Base-by-base conservation (phyloP, 108 stramenopile species). In the Fistulifera pelliculosa region DNA sequence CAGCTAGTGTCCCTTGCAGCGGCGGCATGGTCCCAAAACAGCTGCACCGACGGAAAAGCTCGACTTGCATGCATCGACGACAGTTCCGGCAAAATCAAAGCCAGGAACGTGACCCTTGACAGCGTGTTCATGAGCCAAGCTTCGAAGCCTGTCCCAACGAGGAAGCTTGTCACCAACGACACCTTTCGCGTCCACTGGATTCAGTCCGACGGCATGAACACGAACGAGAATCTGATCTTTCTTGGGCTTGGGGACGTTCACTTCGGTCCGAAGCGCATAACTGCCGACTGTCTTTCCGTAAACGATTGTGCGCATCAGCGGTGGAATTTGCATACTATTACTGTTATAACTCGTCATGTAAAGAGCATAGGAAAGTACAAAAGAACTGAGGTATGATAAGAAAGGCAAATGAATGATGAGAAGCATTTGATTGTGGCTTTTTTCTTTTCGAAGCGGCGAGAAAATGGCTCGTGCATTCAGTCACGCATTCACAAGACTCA, bases 161-260 rank as follows among this genome's bases (percentile, higher is more conserved):
- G 70, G 72, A 11, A 81, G 28, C 56, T 81, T 81, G 66, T 76
- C 79, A 14, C 79, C 79, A 27, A 77, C 43, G 47, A 81, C 61
- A 7, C 62, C 40, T 65, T 81, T 81, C 44, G 79, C 79, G 38
- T 81, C 79, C 0, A 81, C 79, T 12, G 79, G 79, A 62, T 81
- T 81, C 23, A 74, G 41, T 16, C 75, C 75, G 1, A 48, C 62
- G 0, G 66, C 45, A 41, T 61, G 49, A 0, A 81, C 75, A 12
- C 16, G 26, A 12, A 48, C 27, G 23, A 26, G 47, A 11, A 60
- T 12, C 16, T 44, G 58, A 49, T 44, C 14, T 38, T 35, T 18
- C 3, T 38, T 28, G 14, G 53, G 44, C 6, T 17, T 45, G 16
- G 21, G 19, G 44, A 45, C 19, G 16, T 4, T 17, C 4, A 45